phyloP scores from a whole-genome alignment of 2,329 filamentous ascomycete species.

The Pseudogymnoascus sp. region DNA sequence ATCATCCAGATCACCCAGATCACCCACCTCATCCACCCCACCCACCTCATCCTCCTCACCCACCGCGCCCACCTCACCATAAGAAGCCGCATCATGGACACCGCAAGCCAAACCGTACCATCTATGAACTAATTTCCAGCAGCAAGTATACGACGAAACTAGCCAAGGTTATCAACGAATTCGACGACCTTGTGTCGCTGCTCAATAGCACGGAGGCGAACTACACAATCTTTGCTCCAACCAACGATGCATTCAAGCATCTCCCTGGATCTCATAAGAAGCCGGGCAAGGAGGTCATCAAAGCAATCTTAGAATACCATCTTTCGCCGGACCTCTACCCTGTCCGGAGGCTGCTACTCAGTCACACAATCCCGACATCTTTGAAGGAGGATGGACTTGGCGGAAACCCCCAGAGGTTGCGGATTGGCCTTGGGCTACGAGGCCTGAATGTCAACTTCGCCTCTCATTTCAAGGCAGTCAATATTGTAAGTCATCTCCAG shows the following conservation, averaged over 20 bases:
- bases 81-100: slow-evolving; percentile 21
- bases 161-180: slow-evolving; percentile 65
- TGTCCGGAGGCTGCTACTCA: slow-evolving; percentile 55
- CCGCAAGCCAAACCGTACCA: slow-evolving; percentile 56
- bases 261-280: slow-evolving; percentile 47
- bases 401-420: slow-evolving; percentile 57
- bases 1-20: background rate
- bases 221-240: slow-evolving; percentile 75
- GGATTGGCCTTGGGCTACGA: slow-evolving; percentile 53
- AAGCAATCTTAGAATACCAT: slow-evolving; percentile 68
- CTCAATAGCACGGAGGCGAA: slow-evolving; percentile 70
- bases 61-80: slow-evolving; percentile 22
- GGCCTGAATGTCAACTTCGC: slow-evolving; percentile 73
- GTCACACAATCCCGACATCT: slow-evolving; percentile 68
- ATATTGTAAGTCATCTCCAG: slow-evolving; percentile 51
- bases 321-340: slow-evolving; percentile 61
- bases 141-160: slow-evolving; percentile 74
- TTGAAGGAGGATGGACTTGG: slow-evolving; percentile 54
- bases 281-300: slow-evolving; percentile 62
- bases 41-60: slow-evolving; percentile 26
- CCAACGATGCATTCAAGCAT: slow-evolving; percentile 65
- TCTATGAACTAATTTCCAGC: slow-evolving; percentile 71
- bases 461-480: slow-evolving; percentile 58
- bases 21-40: slow-evolving; percentile 17
- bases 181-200: slow-evolving; percentile 61